Evolutionary conservation across 2,329 filamentous ascomycete species (phyloP), one percentile per base, ranked within the genome.

Genomic region (Colletotrichum phormii): DNA sequence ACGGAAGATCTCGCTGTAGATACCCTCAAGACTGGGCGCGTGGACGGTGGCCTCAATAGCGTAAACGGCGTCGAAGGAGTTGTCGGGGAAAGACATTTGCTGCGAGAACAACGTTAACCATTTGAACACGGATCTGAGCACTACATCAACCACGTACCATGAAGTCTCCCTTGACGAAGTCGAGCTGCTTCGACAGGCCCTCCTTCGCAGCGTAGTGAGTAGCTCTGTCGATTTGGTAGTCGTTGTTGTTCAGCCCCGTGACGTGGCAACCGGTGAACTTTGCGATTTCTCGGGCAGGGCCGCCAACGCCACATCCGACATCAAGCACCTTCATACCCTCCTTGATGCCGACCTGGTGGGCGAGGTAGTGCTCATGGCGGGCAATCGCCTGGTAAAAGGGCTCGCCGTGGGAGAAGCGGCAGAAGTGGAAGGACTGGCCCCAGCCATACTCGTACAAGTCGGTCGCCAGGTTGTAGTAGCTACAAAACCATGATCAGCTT

Each of bases 31-130:
- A 64, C 91, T 93, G 54, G 95, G 95, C 0, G 95, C 95, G 82
- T 98, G 95, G 57, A 96, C 93, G 1, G 95, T 98, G 1, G 95
- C 95, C 86, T 98, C 95, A 77, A 98, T 98, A 67, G 95, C 95
- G 81, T 98, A 98, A 64, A 97, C 94, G 68, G 94, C 94, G 78
- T 98, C 95, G 83, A 98, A 98, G 11, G 87, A 90, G 87, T 96
- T 94, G 81, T 95, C 93, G 62, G 93, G 91, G 86, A 97, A 98
- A 31, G 91, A 91, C 93, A 98, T 97, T 90, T 97, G 94, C 91
- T 93, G 68, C 31, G 12, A 35, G 29, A 24, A 7, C 2, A 26
- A 15, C 11, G 26, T 69, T 63, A 64, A 54, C 24, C 13, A 53
- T 64, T 26, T 11, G 46, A 61, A 18, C 9, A 18, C 5, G 18